phyloP scores from a whole-genome alignment of 129 eudicot species.

The Arctium lappa region DNA sequence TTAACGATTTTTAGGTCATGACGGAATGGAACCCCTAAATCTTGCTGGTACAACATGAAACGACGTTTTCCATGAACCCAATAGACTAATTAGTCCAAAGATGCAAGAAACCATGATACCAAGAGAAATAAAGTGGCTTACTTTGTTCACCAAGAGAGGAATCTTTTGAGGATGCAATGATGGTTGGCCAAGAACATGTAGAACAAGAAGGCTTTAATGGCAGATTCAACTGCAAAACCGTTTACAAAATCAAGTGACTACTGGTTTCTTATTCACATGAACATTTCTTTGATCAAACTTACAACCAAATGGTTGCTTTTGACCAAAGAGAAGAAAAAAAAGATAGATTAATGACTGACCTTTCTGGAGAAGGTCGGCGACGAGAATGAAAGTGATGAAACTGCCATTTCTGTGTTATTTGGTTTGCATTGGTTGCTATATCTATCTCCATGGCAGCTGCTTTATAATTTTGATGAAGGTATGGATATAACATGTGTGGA shows the following conservation, averaged over 20 bases:
- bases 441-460: conserved; percentile 16
- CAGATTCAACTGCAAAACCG: conserved; percentile 36
- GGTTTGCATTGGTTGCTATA: conserved; percentile 2
- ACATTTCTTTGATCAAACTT: neutral
- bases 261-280: neutral
- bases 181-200: conserved; percentile 27
- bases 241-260: neutral
- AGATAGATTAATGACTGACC: conserved; percentile 33
- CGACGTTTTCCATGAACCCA: neutral
- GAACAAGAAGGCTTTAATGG: conserved; percentile 33
- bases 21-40: neutral
- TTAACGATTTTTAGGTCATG: neutral
- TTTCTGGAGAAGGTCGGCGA: conserved; percentile 35
- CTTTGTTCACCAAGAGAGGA: conserved; percentile 33
- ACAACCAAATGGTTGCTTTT: neutral
- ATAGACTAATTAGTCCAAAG: neutral
- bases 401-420: conserved; percentile 49
- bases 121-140: conserved; percentile 17
- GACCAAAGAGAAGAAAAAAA: neutral
- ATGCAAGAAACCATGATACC: neutral
- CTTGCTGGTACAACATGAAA: neutral
- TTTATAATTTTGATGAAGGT: neutral
- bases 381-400: conserved; percentile 59
- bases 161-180: conserved; percentile 38
- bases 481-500: conserved; percentile 28